Evolutionary conservation across 108 stramenopile genomes (phyloP).

Genomic region (Nitzschia palea): DNA sequence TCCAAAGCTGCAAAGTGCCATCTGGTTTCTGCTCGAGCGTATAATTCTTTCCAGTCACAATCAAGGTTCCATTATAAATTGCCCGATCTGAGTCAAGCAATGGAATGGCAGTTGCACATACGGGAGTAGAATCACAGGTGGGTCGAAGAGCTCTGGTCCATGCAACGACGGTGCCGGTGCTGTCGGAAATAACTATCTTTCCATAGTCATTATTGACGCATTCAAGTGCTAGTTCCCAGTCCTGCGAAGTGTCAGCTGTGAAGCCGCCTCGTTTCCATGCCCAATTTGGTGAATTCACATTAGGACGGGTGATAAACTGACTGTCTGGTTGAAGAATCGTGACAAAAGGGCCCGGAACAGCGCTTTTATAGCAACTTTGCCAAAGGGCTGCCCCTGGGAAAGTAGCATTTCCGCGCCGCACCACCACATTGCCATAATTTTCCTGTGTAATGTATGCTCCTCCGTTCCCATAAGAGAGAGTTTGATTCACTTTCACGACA

Average conservation of each 20-base stretch:
- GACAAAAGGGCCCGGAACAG: not conserved
- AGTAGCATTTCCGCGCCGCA: not conserved
- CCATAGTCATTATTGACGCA: not conserved
- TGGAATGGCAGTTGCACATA: not conserved
- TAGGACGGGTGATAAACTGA: conserved; percentile 3
- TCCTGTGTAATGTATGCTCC: not conserved
- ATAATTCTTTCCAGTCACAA: not conserved
- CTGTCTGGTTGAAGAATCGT: not conserved
- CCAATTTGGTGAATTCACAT: not conserved
- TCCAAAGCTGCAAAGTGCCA: not conserved
- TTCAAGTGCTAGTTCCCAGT: not conserved
- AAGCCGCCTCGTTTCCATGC: not conserved
- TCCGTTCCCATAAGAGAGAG: not conserved
- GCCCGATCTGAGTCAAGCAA: not conserved
- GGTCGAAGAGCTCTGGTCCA: not conserved
- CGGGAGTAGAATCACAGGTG: not conserved
- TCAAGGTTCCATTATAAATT: not conserved
- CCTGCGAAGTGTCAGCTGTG: not conserved
- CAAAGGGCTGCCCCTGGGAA: not conserved
- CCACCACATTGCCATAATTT: not conserved
- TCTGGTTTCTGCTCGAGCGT: not conserved
- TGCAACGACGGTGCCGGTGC: not conserved
- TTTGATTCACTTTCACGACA: not conserved
- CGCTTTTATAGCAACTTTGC: not conserved
- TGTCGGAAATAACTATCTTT: not conserved